A percentile compares a stretch with the other conserved stretches of the same genome.
These are phyloP conservation scores for Rossbeevera mucosa DNA, from an alignment of 768 basidiomycete species.

Conservation along the genomic window DNA sequence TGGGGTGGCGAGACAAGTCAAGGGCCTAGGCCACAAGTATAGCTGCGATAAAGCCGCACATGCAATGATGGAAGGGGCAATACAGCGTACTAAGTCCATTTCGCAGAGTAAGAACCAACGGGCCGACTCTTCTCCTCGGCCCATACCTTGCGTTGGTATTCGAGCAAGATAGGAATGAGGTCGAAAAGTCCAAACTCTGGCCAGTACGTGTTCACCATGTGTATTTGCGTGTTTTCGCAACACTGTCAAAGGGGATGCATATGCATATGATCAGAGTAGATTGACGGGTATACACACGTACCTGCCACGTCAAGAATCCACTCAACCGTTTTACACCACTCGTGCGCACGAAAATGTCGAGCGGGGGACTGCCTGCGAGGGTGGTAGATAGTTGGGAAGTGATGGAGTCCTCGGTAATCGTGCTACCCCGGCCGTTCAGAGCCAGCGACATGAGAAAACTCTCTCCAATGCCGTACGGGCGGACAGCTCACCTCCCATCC, in stretches of 20 bases:
- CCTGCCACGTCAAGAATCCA: conserved; percentile 97
- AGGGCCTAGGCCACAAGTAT: neutral
- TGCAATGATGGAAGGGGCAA: neutral
- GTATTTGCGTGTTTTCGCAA: conserved; percentile 78
- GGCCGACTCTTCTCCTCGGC: neutral
- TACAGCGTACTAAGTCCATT: neutral
- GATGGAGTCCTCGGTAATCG: conserved; percentile 65
- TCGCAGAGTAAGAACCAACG: neutral
- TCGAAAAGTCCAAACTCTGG: conserved; percentile 88
- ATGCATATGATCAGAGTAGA: neutral
- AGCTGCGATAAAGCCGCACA: neutral
- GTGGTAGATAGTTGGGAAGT: conserved; percentile 64
- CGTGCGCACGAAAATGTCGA: conserved; percentile 88
- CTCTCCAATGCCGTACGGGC: no score
- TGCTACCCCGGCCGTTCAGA: conserved; percentile 22
- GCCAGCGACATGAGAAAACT: conserved; percentile 1
- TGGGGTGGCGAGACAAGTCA: neutral
- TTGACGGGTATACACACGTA: conserved; percentile 31
- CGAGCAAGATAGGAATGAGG: conserved; percentile 81
- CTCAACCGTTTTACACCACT: conserved; percentile 64
- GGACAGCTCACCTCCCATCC: conserved; percentile 23
- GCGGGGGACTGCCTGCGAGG: conserved; percentile 62
- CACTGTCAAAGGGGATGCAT: conserved; percentile 43
- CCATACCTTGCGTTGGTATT: conserved; percentile 82
- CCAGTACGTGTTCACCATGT: conserved; percentile 85